A percentile compares a stretch with the other conserved stretches of the same genome.
Evolutionary conservation across 306 rosid genomes (phyloP).

Genomic region (Rosa multiflora): DNA sequence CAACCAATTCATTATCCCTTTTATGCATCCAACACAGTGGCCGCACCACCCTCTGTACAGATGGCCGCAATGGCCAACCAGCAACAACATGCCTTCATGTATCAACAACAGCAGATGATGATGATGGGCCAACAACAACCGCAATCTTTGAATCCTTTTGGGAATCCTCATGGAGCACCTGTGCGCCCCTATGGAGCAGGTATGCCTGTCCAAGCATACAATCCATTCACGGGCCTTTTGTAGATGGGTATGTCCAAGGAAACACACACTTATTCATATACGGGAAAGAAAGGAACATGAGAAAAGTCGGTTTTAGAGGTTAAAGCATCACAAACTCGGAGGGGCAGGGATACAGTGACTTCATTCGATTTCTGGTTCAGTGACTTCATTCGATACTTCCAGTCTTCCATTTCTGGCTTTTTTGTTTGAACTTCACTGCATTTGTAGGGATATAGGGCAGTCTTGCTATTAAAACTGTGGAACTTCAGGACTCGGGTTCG

Average conservation of each 20-base stretch:
- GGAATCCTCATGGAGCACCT: slow-evolving; percentile 69
- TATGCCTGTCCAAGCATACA: slow-evolving; percentile 83
- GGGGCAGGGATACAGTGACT: slow-evolving; percentile 17
- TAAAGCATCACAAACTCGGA: slow-evolving; percentile 28
- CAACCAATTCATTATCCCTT: slow-evolving; percentile 79
- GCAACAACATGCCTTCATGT: slow-evolving; percentile 87
- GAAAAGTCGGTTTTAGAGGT: slow-evolving; percentile 29
- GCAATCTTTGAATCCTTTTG: slow-evolving; percentile 66
- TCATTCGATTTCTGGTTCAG: too few relatives aligned
- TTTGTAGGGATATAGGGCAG: too few relatives aligned
- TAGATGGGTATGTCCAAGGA: slow-evolving; percentile 39
- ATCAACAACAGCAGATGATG: slow-evolving; percentile 81
- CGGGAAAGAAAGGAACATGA: slow-evolving; percentile 18
- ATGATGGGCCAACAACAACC: slow-evolving; percentile 70
- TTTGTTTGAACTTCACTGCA: too few relatives aligned
- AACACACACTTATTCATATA: slow-evolving; percentile 22
- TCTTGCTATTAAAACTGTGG: too few relatives aligned
- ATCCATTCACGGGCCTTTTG: slow-evolving; percentile 80
- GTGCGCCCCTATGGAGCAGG: slow-evolving; percentile 73
- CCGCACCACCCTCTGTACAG: slow-evolving; percentile 86
- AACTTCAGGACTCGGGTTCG: too few relatives aligned
- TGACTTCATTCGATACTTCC: too few relatives aligned
- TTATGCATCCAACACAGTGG: slow-evolving; percentile 58
- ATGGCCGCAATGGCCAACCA: slow-evolving; percentile 91
- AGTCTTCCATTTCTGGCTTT: too few relatives aligned